Percentiles rank a stretch among this genome's conserved stretches.
Evolutionary conservation across 768 basidiomycete species (phyloP).

Genomic region (Kwoniella heveanensis): DNA sequence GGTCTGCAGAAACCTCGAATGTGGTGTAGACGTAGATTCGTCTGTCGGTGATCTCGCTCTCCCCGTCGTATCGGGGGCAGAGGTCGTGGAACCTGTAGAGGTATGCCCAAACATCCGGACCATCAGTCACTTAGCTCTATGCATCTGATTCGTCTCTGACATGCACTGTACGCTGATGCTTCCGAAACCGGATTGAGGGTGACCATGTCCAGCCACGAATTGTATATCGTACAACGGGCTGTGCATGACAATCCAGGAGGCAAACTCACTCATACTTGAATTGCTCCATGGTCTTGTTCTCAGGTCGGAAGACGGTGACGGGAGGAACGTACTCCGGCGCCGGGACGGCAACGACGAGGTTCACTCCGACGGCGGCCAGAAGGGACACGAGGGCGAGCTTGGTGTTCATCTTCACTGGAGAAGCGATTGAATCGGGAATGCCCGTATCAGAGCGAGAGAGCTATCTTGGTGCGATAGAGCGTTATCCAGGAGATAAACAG

Average conservation of each 20-base stretch:
- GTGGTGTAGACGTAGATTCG: conserved; percentile 6
- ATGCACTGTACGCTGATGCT: too few relatives aligned
- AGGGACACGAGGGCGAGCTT: background rate
- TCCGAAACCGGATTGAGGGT: too few relatives aligned
- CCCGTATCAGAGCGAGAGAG: too few relatives aligned
- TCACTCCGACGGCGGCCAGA: background rate
- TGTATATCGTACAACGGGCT: too few relatives aligned
- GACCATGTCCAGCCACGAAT: too few relatives aligned
- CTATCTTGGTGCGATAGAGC: too few relatives aligned
- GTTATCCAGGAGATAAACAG: too few relatives aligned
- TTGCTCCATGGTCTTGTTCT: conserved; percentile 10
- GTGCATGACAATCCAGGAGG: too few relatives aligned
- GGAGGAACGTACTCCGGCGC: background rate
- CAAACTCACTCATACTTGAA: conserved; percentile 12
- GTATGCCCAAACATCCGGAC: too few relatives aligned
- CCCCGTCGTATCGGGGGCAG: conserved; percentile 11
- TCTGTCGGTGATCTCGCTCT: conserved; percentile 12
- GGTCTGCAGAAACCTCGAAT: conserved; percentile 8
- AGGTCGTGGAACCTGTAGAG: background rate
- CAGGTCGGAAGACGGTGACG: conserved; percentile 10
- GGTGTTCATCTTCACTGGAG: background rate
- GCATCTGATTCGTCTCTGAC: too few relatives aligned
- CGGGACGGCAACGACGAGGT: background rate
- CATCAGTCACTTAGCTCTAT: too few relatives aligned
- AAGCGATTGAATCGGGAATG: too few relatives aligned